A percentile compares a stretch with the other conserved stretches of the same genome.
Evolutionary conservation across 441 rosid species (phyloP).

Genomic region (Dalechampia spathulata): DNA sequence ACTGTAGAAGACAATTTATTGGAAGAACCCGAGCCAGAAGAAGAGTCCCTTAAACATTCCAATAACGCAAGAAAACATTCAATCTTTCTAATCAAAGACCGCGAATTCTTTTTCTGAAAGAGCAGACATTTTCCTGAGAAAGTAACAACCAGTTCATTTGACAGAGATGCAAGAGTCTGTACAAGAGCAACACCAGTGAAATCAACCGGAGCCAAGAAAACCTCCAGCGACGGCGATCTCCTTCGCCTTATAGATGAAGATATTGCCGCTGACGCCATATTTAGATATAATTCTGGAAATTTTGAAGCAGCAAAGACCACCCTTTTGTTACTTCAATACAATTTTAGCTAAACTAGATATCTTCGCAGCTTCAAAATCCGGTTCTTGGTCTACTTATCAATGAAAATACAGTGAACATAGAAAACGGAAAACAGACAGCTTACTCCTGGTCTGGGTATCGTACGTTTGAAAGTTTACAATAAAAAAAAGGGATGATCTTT

Average conservation of each 20-base stretch:
- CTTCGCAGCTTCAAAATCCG: conserved; percentile 16
- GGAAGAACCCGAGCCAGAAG: conserved; percentile 22
- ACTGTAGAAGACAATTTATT: conserved; percentile 33
- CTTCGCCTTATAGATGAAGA: conserved; percentile 73
- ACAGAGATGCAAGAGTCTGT: conserved; percentile 52
- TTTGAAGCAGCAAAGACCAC: conserved; percentile 12
- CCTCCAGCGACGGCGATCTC: conserved; percentile 67
- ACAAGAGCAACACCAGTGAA: conserved; percentile 57
- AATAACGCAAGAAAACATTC: conserved; percentile 54
- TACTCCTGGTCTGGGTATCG: no score
- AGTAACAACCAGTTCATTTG: conserved; percentile 49
- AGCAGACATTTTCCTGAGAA: conserved; percentile 31
- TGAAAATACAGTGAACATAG: no score
- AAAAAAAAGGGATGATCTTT: no score
- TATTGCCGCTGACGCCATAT: conserved; percentile 77
- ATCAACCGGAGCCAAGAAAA: conserved; percentile 81
- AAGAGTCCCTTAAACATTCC: conserved; percentile 53
- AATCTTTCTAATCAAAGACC: conserved; percentile 61
- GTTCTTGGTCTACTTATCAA: no score
- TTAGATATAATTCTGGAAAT: not conserved
- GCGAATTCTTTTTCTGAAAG: conserved; percentile 66
- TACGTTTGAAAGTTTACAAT: no score
- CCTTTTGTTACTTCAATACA: not conserved
- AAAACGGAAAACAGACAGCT: no score
- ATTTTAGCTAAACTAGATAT: not conserved